phyloP scores from a whole-genome alignment of 306 rosid species.

The Corylus avellana region DNA sequence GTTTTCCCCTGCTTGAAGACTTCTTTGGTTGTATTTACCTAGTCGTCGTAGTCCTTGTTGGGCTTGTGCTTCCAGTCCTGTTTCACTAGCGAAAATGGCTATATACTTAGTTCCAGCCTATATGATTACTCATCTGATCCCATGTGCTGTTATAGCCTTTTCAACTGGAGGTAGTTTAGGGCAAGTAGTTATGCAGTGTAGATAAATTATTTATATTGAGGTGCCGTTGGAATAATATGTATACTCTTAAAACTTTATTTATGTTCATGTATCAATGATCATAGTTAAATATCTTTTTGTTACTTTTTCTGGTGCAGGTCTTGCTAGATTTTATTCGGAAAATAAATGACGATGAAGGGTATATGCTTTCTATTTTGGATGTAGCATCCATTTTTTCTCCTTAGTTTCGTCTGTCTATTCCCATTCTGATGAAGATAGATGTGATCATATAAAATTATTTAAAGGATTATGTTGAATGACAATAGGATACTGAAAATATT shows the following conservation, averaged over 20 bases:
- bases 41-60: not conserved
- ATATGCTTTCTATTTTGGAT: slow-evolving; percentile 24
- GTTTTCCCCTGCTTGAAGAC: not conserved
- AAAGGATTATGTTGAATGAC: not conserved
- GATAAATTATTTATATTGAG: slow-evolving; percentile 5
- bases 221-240: slow-evolving; percentile 23
- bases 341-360: slow-evolving; percentile 97
- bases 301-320: slow-evolving; percentile 59
- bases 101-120: not conserved
- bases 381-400: slow-evolving; percentile 6
- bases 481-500: slow-evolving; percentile 15
- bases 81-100: not conserved
- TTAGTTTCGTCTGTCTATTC: not conserved
- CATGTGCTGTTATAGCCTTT: not conserved
- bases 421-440: not conserved
- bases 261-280: not conserved
- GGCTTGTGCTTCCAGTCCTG: not conserved
- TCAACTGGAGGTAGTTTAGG: not conserved
- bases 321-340: slow-evolving; percentile 78
- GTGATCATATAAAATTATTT: not conserved
- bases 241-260: not conserved
- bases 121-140: not conserved
- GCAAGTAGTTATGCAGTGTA: not conserved
- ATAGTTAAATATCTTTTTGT: slow-evolving; percentile 4
- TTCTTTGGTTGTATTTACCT: not conserved